A percentile compares a stretch with the other conserved stretches of the same genome.
Conservation (phyloP, 139 green algal genomes). For the Micractinium sp. region DNA sequence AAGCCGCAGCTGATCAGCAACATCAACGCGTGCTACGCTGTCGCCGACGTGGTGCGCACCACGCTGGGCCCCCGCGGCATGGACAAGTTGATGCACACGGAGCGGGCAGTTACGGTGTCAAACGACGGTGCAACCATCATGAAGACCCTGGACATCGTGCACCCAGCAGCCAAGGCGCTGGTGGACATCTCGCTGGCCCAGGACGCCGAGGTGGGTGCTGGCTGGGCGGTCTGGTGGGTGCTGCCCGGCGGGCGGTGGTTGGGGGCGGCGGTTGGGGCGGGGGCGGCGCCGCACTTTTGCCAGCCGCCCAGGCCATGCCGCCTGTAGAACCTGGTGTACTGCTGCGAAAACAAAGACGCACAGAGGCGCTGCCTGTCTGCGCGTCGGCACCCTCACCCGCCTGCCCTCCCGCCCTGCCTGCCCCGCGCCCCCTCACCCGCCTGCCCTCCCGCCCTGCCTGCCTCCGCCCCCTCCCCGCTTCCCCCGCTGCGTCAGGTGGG, state of each 20-base stretch:
- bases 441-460: background rate
- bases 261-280: background rate
- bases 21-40: conserved; percentile 98
- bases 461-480: background rate
- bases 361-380: too few relatives aligned
- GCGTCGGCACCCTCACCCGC: background rate
- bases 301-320: too few relatives aligned
- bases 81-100: conserved; percentile 98
- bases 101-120: conserved; percentile 31
- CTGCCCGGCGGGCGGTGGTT: background rate
- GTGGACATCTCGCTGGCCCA: conserved; percentile 91
- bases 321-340: too few relatives aligned
- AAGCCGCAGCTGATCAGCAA: conserved; percentile 98
- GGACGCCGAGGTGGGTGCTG: conserved; percentile 83
- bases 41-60: conserved; percentile 93
- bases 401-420: background rate
- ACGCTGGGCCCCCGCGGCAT: conserved; percentile 97
- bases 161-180: conserved; percentile 96
- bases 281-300: too few relatives aligned
- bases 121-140: conserved; percentile 89
- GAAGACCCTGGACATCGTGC: conserved; percentile 98
- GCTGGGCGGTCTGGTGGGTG: background rate
- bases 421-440: background rate
- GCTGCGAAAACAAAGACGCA: too few relatives aligned
- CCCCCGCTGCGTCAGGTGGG: conserved; percentile 77